Evolutionary conservation across 2,329 filamentous ascomycete genomes (phyloP).

Genomic region (Dactylonectria macrodidyma): DNA sequence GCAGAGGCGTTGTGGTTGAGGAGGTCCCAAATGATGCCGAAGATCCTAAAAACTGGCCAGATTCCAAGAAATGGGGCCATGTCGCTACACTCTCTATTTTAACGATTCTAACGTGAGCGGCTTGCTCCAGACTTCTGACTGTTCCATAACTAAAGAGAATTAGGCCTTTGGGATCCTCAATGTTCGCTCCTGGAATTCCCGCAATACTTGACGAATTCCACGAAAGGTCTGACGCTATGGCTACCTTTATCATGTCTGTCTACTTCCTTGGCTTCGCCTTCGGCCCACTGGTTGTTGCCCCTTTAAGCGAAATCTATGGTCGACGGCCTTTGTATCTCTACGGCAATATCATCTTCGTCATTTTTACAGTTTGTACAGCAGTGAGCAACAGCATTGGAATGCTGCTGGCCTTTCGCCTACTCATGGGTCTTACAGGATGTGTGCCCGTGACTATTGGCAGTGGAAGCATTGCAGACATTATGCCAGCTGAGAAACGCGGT

Average conservation of each 20-base stretch:
- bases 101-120: no score
- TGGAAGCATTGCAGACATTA: neutral
- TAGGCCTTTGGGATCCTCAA: no score
- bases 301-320: slow-evolving; percentile 10
- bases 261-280: slow-evolving; percentile 11
- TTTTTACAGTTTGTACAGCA: no score
- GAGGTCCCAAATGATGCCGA: no score
- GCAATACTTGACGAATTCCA: neutral
- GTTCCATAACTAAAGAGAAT: no score
- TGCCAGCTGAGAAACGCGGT: neutral
- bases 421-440: neutral
- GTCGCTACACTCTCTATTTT: no score
- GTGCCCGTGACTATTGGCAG: slow-evolving; percentile 1
- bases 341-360: neutral
- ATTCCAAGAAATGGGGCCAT: no score
- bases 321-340: neutral
- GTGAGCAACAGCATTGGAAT: no score
- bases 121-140: no score
- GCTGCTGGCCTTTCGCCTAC: slow-evolving; percentile 4
- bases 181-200: no score
- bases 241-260: slow-evolving; percentile 7
- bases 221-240: neutral
- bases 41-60: no score
- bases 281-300: slow-evolving; percentile 2
- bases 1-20: no score